These are phyloP conservation scores for Brettanomyces custersianus DNA, from an alignment of 805 yeast species.

Conservation along the genomic window DNA sequence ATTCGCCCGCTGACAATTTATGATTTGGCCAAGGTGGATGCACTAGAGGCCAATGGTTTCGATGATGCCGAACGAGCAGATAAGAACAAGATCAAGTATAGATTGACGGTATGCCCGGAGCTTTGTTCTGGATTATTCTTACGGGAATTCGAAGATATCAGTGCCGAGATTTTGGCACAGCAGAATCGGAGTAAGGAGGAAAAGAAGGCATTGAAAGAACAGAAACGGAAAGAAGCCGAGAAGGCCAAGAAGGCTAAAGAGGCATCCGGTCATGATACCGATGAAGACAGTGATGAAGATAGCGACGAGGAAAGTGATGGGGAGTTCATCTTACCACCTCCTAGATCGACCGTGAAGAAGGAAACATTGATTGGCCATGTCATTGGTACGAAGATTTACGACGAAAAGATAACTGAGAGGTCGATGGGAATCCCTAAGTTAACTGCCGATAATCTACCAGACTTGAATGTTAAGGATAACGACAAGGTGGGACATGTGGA, in stretches of 20 bases:
- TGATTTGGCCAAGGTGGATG: constrained; percentile 55
- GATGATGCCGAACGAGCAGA: constrained; percentile 63
- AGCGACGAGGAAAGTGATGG: constrained; percentile 14
- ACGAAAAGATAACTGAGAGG: constrained; percentile 39
- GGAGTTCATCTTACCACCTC: constrained; percentile 27
- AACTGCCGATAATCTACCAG: constrained; percentile 15
- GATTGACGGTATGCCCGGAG: constrained; percentile 81
- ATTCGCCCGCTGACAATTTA: constrained; percentile 73
- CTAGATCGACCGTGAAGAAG: constrained; percentile 39
- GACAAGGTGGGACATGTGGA: constrained; percentile 58
- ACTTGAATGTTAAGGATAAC: constrained; percentile 12
- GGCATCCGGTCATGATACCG: constrained; percentile 10
- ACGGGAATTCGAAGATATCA: constrained; percentile 41
- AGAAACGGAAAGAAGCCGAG: not conserved
- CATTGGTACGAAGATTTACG: constrained; percentile 61
- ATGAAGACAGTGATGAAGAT: constrained; percentile 8
- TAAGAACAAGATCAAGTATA: constrained; percentile 52
- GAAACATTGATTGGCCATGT: constrained; percentile 76
- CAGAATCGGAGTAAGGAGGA: not conserved
- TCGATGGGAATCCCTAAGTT: constrained; percentile 52
- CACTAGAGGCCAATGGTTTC: constrained; percentile 62
- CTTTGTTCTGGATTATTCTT: constrained; percentile 81
- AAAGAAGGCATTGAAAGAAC: constrained; percentile 14
- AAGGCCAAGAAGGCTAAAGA: constrained; percentile 13
- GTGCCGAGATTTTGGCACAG: constrained; percentile 1